These are phyloP conservation scores for Echinosophora koreensis DNA, from an alignment of 306 rosid genomes.

Conservation along the genomic window DNA sequence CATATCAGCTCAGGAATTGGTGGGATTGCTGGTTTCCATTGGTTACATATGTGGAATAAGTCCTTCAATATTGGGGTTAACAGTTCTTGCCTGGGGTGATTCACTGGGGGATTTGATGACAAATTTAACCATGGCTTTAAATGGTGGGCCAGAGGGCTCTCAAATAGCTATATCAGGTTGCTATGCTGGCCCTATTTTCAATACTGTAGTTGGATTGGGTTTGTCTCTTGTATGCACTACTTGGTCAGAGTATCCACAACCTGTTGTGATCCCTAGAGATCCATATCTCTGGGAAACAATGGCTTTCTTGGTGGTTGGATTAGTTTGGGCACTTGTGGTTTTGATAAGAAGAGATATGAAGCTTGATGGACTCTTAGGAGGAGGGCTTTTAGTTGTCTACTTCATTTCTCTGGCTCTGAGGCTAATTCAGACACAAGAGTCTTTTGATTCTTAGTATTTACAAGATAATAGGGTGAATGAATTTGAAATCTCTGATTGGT, in stretches of 20 bases:
- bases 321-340: slow-evolving; percentile 54
- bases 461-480: neutral
- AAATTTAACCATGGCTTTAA: slow-evolving; percentile 52
- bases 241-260: slow-evolving; percentile 52
- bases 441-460: slow-evolving; percentile 15
- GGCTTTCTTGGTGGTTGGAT: slow-evolving; percentile 46
- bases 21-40: slow-evolving; percentile 53
- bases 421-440: slow-evolving; percentile 43
- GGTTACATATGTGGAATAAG: slow-evolving; percentile 49
- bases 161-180: slow-evolving; percentile 56
- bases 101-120: slow-evolving; percentile 61
- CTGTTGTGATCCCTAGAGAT: slow-evolving; percentile 52
- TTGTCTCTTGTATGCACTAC: slow-evolving; percentile 49
- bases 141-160: slow-evolving; percentile 57
- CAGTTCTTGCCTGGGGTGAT: slow-evolving; percentile 61
- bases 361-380: slow-evolving; percentile 55
- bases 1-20: slow-evolving; percentile 54
- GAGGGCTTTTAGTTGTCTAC: slow-evolving; percentile 54
- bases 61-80: slow-evolving; percentile 58
- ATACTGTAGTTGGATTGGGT: slow-evolving; percentile 51
- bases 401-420: slow-evolving; percentile 47
- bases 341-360: slow-evolving; percentile 49
- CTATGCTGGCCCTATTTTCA: slow-evolving; percentile 58
- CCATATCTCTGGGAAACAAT: slow-evolving; percentile 55
- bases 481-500: neutral